Conservation (phyloP, 1,284 basidiomycete species). For the Trametes hirsuta region DNA sequence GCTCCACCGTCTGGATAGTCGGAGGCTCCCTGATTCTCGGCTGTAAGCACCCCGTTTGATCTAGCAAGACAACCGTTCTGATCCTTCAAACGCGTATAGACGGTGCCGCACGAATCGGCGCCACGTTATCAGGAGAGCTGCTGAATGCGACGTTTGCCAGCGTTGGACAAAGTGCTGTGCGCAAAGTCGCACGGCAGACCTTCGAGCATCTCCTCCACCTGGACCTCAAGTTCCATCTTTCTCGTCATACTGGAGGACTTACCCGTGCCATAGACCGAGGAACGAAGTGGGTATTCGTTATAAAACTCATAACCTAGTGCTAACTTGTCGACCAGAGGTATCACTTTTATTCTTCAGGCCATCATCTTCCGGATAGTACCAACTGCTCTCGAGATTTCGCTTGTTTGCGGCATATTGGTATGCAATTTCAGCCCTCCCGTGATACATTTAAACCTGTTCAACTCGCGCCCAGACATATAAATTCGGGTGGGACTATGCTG, state of each 20-base stretch:
- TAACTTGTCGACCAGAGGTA: constrained; percentile 66
- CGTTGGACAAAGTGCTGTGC: constrained; percentile 93
- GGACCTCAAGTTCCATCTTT: constrained; percentile 92
- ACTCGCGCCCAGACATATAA: constrained; percentile 76
- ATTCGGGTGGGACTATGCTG: constrained; percentile 96
- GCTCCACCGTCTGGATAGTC: constrained; percentile 88
- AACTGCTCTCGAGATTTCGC: constrained; percentile 93
- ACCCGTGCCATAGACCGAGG: constrained; percentile 97
- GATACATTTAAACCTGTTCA: constrained; percentile 3
- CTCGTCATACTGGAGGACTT: constrained; percentile 93
- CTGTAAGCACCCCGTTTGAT: constrained; percentile 58
- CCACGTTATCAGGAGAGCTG: constrained; percentile 89
- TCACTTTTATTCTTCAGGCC: constrained; percentile 93
- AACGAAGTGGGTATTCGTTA: constrained; percentile 72
- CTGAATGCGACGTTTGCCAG: constrained; percentile 97
- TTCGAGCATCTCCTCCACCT: constrained; percentile 92
- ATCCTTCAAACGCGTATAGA: constrained; percentile 52
- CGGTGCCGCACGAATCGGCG: constrained; percentile 87
- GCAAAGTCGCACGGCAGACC: constrained; percentile 91
- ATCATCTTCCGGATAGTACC: constrained; percentile 96
- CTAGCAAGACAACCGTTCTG: background rate
- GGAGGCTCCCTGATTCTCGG: constrained; percentile 90
- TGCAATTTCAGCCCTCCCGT: constrained; percentile 28
- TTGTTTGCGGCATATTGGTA: constrained; percentile 97
- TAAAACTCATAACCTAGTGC: background rate